Evolutionary conservation across 2,329 filamentous ascomycete species (phyloP), one percentile per base, ranked within the genome.

Genomic region (Hypomyces rosellus): DNA sequence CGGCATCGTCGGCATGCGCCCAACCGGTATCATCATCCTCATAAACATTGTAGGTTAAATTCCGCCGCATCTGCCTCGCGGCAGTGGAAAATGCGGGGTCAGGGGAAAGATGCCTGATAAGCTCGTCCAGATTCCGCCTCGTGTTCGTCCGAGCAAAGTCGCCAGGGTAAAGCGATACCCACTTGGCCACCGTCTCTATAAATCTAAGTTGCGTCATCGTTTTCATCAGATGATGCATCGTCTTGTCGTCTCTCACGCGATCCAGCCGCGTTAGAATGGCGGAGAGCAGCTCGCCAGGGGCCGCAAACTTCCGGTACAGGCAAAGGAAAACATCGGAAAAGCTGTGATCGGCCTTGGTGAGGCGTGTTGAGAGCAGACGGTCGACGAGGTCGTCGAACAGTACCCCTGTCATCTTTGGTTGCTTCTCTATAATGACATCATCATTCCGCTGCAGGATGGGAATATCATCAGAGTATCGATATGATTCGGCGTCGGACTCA

Each of bases 11-110:
- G 43, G 82, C 81, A 61, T 84, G 88, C n/a, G 88, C 89, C 93
- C 93, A 99, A 12, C 87, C 84, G 0, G 87, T 87, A 64, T 99
- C 92, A 61, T 97, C 93, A 63, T 97, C 91, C 61, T 95, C 88
- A 5, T 81, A 74, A 2, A 90, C 84, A 51, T 75, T 76, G 45
- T 78, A 75, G 42, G 91, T 86, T 14, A 97, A 73, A 59, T 88
- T 84, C n/a, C 79, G 77, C 16, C 83, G 80, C 70, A 99, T 93
- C 63, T 96, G 89, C 58, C 88, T 85, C 3, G 89, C 88, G 3
- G 91, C 89, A 15, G 88, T 84, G 16, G 88, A 83, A 67, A 95
- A 96, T 46, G 95, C 86, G 9, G 88, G 84, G 55, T 88, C 87
- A 5, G 78, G 80, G 18, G 88, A 80, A n/a, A 97, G 72, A 38